Base-by-base conservation (phyloP, 2,329 filamentous ascomycete genomes). In the Ascochyta clinopodiicola region DNA sequence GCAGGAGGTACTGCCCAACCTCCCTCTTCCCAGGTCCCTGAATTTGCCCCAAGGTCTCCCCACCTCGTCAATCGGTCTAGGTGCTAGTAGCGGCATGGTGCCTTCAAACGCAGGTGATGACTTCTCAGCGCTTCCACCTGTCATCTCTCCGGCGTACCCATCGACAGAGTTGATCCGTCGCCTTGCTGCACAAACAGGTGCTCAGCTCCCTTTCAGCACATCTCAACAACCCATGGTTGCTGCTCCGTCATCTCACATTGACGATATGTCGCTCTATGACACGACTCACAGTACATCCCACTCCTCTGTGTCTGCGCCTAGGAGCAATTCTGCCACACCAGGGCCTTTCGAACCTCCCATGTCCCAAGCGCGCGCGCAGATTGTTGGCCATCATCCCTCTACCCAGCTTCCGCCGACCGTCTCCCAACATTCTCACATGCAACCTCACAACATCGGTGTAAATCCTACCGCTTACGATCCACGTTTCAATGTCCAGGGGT, bases 1-100 rank as follows among this genome's bases (percentile, higher is more conserved):
- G 35, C 83, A 88, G 57, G 89, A 94, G 37, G 82, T 88, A 3
- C 77, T 93, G 3, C 88, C 89, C 44, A 75, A 71, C 57, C 68
- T 75, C 15, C 70, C 72, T 48, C 67, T 76, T 50, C 74, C 74
- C 51, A 68, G 68, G 48, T 71, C 71, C 29, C 52, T 75, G 51
- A 70, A 72, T 56, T 49, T 73, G 51, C 62, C 69, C 15, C 71
- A 69, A 56, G 59, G 63, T 32, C 50, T 68, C 37, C 60, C 71
- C 44, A 45, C 64, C 24, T 65, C 70, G 24, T 58, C 68, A 35
- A 71, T 73, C 35, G 63, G 67, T 47, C 59, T 73, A 32, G 50
- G 62, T 55, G 56, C 62, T 46, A 57, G 59, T 51, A 58, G 64
- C 32, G 67, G 61, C 27, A 62, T 69, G 24, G 61, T 71, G 31